These are phyloP conservation scores for Pachysolen tannophilus DNA, from an alignment of 805 yeast species.

Conservation along the genomic window DNA sequence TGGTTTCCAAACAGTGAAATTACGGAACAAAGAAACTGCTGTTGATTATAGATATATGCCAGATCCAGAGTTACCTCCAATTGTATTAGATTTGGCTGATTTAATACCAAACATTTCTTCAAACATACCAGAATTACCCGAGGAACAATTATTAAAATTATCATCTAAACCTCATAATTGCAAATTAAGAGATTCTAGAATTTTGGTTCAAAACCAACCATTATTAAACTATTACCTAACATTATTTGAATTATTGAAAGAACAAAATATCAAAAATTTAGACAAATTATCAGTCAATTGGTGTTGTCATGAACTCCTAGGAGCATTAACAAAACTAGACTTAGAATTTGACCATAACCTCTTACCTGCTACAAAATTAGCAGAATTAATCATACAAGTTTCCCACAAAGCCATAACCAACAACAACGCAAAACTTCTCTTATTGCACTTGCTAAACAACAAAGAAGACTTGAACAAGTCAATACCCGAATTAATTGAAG, in stretches of 20 bases:
- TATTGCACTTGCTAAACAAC: conserved; percentile 52
- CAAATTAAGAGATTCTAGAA: conserved; percentile 66
- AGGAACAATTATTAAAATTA: conserved; percentile 34
- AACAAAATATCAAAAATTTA: conserved; percentile 12
- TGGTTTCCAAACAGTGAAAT: conserved; percentile 57
- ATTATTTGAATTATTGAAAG: conserved; percentile 22
- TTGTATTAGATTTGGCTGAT: conserved; percentile 38
- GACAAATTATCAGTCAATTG: conserved; percentile 56
- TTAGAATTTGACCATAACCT: conserved; percentile 22
- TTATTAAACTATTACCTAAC: conserved; percentile 46
- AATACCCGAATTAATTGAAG: conserved; percentile 40
- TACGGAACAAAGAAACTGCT: conserved; percentile 73
- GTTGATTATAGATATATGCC: conserved; percentile 92
- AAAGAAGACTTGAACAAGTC: conserved; percentile 26
- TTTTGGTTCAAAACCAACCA: conserved; percentile 43
- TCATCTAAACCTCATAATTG: conserved; percentile 47
- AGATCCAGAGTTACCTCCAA: conserved; percentile 75
- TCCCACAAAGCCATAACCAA: conserved; percentile 42
- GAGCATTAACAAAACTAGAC: conserved; percentile 50
- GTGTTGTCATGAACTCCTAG: conserved; percentile 76
- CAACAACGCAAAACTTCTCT: conserved; percentile 58
- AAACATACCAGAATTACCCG: conserved; percentile 55
- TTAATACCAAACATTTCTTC: conserved; percentile 28
- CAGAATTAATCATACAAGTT: conserved; percentile 48
- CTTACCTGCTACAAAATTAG: conserved; percentile 35